Evolutionary conservation across 352 stramenopile genomes (phyloP).

Genomic region (Blastocystis sp.): DNA sequence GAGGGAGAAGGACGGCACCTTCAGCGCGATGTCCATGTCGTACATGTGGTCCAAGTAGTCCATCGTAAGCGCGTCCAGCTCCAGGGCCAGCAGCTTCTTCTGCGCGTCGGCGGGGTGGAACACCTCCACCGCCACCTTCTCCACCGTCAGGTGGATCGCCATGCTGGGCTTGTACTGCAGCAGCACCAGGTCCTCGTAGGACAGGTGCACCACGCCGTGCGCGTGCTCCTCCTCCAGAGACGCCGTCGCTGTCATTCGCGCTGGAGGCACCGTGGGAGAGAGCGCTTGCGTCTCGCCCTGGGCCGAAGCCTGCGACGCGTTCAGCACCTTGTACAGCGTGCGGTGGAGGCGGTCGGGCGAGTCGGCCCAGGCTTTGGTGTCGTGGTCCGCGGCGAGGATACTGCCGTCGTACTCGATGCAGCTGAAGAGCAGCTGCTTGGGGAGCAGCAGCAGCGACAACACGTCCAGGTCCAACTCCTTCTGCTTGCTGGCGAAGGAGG

Average conservation of each 20-base stretch:
- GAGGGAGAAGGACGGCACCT: constrained; percentile 1
- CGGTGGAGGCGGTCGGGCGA: neutral
- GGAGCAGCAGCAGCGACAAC: constrained; percentile 34
- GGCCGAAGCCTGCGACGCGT: neutral
- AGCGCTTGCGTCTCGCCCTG: neutral
- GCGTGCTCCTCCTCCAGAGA: neutral
- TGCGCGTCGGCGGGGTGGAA: neutral
- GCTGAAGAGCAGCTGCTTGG: constrained; percentile 64
- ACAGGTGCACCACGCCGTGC: constrained; percentile 45
- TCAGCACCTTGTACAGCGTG: neutral
- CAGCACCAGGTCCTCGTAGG: constrained; percentile 62
- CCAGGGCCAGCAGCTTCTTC: neutral
- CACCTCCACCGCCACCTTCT: neutral
- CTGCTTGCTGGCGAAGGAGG: constrained; percentile 21
- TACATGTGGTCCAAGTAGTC: constrained; percentile 57
- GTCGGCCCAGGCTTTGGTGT: constrained; percentile 6
- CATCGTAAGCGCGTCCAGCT: constrained; percentile 12
- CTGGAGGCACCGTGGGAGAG: neutral
- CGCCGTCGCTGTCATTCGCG: neutral
- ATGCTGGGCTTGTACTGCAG: constrained; percentile 59
- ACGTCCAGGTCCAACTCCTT: constrained; percentile 48
- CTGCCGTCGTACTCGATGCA: constrained; percentile 46
- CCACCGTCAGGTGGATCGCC: neutral
- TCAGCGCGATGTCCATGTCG: constrained; percentile 60
- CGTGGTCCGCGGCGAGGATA: constrained; percentile 8